phyloP scores from a whole-genome alignment of 2,329 filamentous ascomycete genomes.

The Diplocarpon rosae region DNA sequence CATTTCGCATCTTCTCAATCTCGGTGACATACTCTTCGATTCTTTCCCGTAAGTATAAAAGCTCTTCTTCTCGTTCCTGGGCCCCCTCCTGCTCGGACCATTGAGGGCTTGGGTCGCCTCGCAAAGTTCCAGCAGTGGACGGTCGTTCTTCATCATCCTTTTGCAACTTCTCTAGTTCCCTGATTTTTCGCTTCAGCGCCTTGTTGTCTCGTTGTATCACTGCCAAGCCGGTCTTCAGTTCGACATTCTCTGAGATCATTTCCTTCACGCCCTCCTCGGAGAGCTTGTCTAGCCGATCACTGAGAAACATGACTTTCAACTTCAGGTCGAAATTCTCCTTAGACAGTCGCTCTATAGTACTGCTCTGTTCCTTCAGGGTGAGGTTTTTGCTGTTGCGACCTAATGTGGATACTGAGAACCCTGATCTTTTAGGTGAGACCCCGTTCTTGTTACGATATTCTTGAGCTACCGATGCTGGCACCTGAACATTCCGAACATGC shows the following conservation, averaged over 20 bases:
- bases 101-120: constrained; percentile 44
- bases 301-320: constrained; percentile 94
- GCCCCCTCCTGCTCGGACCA: constrained; percentile 47
- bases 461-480: constrained; percentile 76
- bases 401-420: constrained; percentile 38
- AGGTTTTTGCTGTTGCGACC: constrained; percentile 56
- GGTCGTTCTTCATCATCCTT: constrained; percentile 53
- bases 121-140: constrained; percentile 46
- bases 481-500: constrained; percentile 80
- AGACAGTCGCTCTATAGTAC: constrained; percentile 87
- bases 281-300: constrained; percentile 81
- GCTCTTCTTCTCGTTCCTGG: constrained; percentile 71
- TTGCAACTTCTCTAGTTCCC: constrained; percentile 75
- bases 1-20: constrained; percentile 70
- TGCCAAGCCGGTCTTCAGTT: constrained; percentile 81
- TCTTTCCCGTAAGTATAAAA: constrained; percentile 72
- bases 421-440: constrained; percentile 42
- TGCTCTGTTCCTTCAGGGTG: constrained; percentile 94
- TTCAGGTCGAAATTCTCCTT: constrained; percentile 99
- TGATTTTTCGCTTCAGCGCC: constrained; percentile 64
- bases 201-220: constrained; percentile 89
- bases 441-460: constrained; percentile 73
- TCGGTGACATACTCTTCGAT: constrained; percentile 75
- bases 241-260: constrained; percentile 95
- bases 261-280: constrained; percentile 96